Conservation (phyloP, 768 basidiomycete genomes). For the Austroboletus eburneus region DNA sequence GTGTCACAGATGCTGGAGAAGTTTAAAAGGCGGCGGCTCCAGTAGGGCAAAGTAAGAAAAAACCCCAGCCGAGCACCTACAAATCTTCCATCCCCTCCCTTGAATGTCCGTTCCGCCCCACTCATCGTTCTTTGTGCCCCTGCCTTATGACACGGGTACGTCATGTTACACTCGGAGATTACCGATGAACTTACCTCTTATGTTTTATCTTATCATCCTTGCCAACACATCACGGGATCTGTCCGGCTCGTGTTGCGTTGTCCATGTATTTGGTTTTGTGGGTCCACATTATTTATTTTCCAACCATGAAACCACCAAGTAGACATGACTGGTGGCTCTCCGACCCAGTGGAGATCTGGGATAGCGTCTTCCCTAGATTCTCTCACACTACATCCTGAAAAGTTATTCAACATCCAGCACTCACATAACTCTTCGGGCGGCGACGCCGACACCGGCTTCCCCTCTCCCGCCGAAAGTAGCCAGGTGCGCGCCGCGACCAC, state of each 20-base stretch:
- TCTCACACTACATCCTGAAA: constrained; percentile 11
- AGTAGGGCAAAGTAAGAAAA: constrained; percentile 6
- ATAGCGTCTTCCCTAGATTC: constrained; percentile 5
- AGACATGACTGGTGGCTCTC: constrained; percentile 23
- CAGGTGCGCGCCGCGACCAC: constrained; percentile 8
- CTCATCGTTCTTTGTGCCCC: neutral
- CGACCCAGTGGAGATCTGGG: constrained; percentile 12
- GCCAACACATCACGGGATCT: constrained; percentile 3
- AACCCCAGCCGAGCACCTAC: constrained; percentile 7
- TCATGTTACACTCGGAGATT: constrained; percentile 9
- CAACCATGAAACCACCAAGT: constrained; percentile 24
- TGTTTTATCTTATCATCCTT: constrained; percentile 24
- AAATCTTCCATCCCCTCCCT: neutral
- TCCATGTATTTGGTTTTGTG: constrained; percentile 32
- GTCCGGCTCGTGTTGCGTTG: constrained; percentile 14
- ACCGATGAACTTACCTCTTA: constrained; percentile 18
- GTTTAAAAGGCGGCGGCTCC: constrained; percentile 27
- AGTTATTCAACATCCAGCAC: constrained; percentile 8
- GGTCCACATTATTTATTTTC: constrained; percentile 31
- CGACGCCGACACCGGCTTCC: constrained; percentile 15
- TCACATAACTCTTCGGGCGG: constrained; percentile 16
- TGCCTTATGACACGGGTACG: constrained; percentile 2
- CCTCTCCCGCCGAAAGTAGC: constrained; percentile 13
- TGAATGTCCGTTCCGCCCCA: constrained; percentile 4
- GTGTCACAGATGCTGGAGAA: constrained; percentile 9